phyloP scores from a whole-genome alignment of 2,329 filamentous ascomycete species.

The Paecilomyces niveus region DNA sequence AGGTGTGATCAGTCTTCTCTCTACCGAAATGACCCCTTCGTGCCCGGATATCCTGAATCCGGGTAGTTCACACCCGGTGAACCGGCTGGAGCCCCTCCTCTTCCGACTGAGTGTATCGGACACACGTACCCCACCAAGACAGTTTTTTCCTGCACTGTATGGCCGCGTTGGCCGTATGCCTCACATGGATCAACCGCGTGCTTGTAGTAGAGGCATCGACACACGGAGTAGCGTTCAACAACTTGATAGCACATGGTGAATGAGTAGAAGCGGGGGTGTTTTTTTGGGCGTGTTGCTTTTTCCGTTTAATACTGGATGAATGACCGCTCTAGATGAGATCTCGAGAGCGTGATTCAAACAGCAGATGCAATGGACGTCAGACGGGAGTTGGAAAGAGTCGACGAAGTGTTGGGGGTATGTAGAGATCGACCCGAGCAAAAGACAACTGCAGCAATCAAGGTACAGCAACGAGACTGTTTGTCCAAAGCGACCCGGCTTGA shows the following conservation, averaged over 20 bases:
- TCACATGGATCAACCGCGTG: constrained; percentile 80
- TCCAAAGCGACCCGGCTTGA: neutral
- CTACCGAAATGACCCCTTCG: constrained; percentile 12
- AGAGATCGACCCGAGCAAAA: neutral
- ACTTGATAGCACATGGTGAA: constrained; percentile 77
- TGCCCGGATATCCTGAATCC: constrained; percentile 19
- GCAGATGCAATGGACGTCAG: neutral
- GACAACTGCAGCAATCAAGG: neutral
- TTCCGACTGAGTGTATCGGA: constrained; percentile 40
- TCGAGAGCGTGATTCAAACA: neutral
- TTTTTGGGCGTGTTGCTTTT: neutral
- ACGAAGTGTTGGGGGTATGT: neutral
- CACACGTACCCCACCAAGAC: constrained; percentile 82
- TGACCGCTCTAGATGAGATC: neutral
- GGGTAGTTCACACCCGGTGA: constrained; percentile 9
- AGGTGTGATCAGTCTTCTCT: neutral
- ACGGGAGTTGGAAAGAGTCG: neutral
- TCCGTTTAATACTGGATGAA: neutral
- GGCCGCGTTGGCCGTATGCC: constrained; percentile 65
- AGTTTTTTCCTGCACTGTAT: constrained; percentile 64
- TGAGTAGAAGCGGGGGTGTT: neutral
- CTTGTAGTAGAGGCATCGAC: constrained; percentile 79
- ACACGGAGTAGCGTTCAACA: constrained; percentile 77
- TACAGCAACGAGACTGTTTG: neutral
- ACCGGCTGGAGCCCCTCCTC: constrained; percentile 1